phyloP scores from a whole-genome alignment of 192 early-diverging fungal genomes.

The Funneliformis geosporum region DNA sequence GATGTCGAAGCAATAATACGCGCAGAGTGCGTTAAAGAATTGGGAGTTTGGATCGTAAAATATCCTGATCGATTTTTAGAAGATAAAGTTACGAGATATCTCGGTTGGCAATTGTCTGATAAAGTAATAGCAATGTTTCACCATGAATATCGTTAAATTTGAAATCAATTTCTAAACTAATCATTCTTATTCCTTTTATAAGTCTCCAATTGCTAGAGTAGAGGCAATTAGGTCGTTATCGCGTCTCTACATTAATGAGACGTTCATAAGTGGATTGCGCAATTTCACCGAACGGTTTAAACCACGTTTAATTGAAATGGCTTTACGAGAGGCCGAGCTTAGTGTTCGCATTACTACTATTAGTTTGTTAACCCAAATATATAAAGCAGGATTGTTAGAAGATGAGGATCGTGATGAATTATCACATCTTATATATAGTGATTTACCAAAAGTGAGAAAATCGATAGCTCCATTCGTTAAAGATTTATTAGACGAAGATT shows the following conservation, averaged over 20 bases:
- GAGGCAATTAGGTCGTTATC: constrained; percentile 68
- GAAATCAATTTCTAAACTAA: background rate
- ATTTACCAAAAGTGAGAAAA: constrained; percentile 66
- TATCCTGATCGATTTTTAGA: constrained; percentile 75
- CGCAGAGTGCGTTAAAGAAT: constrained; percentile 76
- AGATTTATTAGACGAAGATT: constrained; percentile 43
- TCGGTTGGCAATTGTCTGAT: constrained; percentile 89
- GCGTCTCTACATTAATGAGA: constrained; percentile 59
- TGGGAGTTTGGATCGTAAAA: constrained; percentile 76
- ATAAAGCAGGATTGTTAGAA: constrained; percentile 58
- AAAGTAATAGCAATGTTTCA: constrained; percentile 44
- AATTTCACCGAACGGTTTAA: constrained; percentile 71
- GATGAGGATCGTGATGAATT: constrained; percentile 62
- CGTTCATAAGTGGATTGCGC: constrained; percentile 55
- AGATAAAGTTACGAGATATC: constrained; percentile 73
- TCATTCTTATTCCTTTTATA: background rate
- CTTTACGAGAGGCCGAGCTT: constrained; percentile 64
- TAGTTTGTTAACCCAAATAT: constrained; percentile 45
- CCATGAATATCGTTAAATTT: background rate
- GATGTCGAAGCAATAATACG: constrained; percentile 88
- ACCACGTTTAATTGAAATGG: constrained; percentile 75
- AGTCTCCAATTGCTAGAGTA: constrained; percentile 61
- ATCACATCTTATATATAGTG: constrained; percentile 70
- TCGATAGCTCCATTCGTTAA: constrained; percentile 64
- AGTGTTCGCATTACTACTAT: constrained; percentile 54